Percentiles rank a stretch among this genome's conserved stretches.
Evolutionary conservation across 768 basidiomycete species (phyloP).

Genomic region (Gymnopilus dilepis): DNA sequence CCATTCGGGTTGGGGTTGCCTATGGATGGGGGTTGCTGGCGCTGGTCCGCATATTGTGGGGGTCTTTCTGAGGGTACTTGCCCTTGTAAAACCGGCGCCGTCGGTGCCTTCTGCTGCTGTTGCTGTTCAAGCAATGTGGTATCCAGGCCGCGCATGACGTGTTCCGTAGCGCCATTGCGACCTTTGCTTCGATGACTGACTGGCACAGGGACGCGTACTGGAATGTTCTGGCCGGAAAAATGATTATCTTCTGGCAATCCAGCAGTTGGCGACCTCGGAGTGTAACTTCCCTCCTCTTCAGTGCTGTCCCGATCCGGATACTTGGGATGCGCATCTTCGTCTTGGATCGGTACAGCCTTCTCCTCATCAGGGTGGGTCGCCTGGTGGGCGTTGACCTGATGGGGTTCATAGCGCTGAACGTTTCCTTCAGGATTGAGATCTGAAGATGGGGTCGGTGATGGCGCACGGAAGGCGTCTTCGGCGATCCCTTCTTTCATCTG

Average conservation of each 20-base stretch:
- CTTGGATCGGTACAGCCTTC: conserved; percentile 29
- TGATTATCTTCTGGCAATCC: conserved; percentile 54
- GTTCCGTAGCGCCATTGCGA: conserved; percentile 64
- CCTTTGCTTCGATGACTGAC: conserved; percentile 48
- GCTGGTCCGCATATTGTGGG: conserved; percentile 26
- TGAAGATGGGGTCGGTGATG: conserved; percentile 58
- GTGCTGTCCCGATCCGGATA: conserved; percentile 44
- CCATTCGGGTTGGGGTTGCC: background rate
- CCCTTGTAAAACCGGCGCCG: conserved; percentile 20
- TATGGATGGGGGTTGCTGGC: conserved; percentile 19
- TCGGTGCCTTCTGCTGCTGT: conserved; percentile 25
- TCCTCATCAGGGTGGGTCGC: conserved; percentile 47
- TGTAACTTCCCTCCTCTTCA: conserved; percentile 62
- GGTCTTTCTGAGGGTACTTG: conserved; percentile 21
- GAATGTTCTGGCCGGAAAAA: conserved; percentile 31
- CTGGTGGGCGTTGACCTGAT: conserved; percentile 37
- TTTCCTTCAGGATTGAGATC: conserved; percentile 56
- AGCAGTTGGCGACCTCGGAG: conserved; percentile 70
- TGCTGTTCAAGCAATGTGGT: conserved; percentile 54
- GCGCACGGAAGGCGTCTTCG: conserved; percentile 38
- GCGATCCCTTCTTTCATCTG: conserved; percentile 38
- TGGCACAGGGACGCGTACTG: conserved; percentile 28
- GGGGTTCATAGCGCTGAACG: conserved; percentile 30
- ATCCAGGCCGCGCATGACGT: conserved; percentile 65
- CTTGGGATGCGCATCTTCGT: conserved; percentile 33